These are phyloP conservation scores for Juglanconis sp. DNA, from an alignment of 2,329 filamentous ascomycete genomes.

Conservation along the genomic window DNA sequence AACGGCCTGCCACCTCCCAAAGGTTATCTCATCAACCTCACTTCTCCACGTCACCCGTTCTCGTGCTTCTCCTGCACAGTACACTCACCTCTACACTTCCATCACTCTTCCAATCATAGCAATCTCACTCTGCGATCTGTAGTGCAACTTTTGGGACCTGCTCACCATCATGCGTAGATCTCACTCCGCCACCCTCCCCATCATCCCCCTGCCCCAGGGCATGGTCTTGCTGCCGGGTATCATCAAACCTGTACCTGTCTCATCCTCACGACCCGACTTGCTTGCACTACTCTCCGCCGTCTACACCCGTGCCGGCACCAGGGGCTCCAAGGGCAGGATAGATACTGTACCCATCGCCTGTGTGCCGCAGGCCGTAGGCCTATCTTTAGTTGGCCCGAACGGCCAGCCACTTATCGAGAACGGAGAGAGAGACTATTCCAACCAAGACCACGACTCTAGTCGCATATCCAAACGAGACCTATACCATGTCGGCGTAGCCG, in stretches of 20 bases:
- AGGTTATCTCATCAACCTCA: background rate
- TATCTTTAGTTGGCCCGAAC: constrained; percentile 68
- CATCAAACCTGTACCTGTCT: constrained; percentile 78
- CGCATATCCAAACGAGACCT: constrained; percentile 68
- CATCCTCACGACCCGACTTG: constrained; percentile 77
- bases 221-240: constrained; percentile 83
- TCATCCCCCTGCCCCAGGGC: constrained; percentile 79
- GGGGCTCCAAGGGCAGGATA: constrained; percentile 61
- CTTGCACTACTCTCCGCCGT: constrained; percentile 82
- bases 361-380: constrained; percentile 67
- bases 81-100: background rate
- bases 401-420: constrained; percentile 73
- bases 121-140: background rate
- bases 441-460: constrained; percentile 49
- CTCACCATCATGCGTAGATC: constrained; percentile 28
- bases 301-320: constrained; percentile 71
- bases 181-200: constrained; percentile 56
- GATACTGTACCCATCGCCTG: constrained; percentile 78
- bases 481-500: constrained; percentile 78
- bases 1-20: background rate
- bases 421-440: constrained; percentile 49
- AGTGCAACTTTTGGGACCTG: no score
- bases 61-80: no score
- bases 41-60: background rate
- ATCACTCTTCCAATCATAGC: background rate